These are phyloP conservation scores for Solanum pennellii DNA, from an alignment of 257 asterid genomes.

Conservation along the genomic window DNA sequence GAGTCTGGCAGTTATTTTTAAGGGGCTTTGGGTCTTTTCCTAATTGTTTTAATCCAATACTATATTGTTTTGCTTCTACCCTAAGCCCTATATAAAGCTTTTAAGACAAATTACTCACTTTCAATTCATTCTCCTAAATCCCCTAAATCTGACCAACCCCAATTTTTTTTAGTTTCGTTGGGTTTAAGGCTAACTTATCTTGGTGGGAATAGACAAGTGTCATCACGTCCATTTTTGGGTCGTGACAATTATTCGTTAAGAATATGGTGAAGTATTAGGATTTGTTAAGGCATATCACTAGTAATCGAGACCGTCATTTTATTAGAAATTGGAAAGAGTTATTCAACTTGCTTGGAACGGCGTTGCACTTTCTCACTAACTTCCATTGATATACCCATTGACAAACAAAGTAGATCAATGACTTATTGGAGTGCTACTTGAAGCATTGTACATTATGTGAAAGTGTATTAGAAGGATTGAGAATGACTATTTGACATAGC, in stretches of 20 bases:
- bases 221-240: too few species aligned
- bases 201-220: too few species aligned
- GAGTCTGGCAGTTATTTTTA: too few species aligned
- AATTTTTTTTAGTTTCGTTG: too few species aligned
- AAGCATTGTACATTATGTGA: background rate
- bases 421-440: background rate
- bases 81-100: too few species aligned
- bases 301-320: background rate
- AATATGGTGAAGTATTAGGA: background rate
- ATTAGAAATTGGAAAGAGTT: background rate
- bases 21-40: too few species aligned
- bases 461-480: background rate
- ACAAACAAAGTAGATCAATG: background rate
- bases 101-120: too few species aligned
- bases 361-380: background rate
- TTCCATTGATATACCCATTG: background rate
- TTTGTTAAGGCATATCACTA: background rate
- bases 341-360: background rate
- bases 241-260: background rate
- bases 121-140: too few species aligned
- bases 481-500: background rate
- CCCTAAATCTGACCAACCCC: too few species aligned
- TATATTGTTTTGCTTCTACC: too few species aligned
- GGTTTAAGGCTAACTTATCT: too few species aligned
- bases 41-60: too few species aligned